Base-by-base conservation (phyloP, 805 yeast genomes). In the Nakazawaea wyomingensis region DNA sequence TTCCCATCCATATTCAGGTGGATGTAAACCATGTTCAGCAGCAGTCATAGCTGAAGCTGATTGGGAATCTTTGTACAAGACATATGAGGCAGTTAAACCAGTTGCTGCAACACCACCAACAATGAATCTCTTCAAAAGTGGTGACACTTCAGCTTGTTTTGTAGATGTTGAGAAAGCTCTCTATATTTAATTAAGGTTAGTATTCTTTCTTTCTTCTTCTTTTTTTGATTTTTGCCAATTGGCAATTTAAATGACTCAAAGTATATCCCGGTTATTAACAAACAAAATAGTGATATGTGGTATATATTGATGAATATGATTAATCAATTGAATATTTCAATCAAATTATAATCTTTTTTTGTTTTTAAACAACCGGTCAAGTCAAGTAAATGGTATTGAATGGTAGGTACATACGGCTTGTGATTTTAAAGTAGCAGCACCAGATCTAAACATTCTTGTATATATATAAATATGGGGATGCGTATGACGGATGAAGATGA, bases 21-120 rank as follows among this genome's bases (percentile, higher is more conserved):
- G 83, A 67, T 93, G 99, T 62, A 93, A 78, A 55, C 99, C 99
- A 71, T 93, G 98, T 72, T 93, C 99, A 54, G 98, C 96, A 53
- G 93, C 95, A 44, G 99, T 90, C 95, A 91, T 85, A 60, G 98
- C 98, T 59, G 78, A 80, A 46, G 96, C 96, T 50, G 88, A 81
- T 65, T 81, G 77, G 24, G 89, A 74, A 65, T 88, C 96, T 59
- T 85, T 79, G 70, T 88, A 88, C 60, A 85, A 71, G 58, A 84
- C 70, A 64, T 83, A 85, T 46, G 93, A 84, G 37, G 95, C 88
- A 46, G 87, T 76, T 49, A 85, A 69, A 53, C 95, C 96, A 46
- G 86, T 74, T 40, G 79, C 74, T 48, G 85, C 87, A 54, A 80
- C 82, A 46, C 80, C 69, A 56, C 82, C 82, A 53, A 76, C 71